These are phyloP conservation scores for Boletus coccyginus DNA, from an alignment of 768 basidiomycete species.

Conservation along the genomic window DNA sequence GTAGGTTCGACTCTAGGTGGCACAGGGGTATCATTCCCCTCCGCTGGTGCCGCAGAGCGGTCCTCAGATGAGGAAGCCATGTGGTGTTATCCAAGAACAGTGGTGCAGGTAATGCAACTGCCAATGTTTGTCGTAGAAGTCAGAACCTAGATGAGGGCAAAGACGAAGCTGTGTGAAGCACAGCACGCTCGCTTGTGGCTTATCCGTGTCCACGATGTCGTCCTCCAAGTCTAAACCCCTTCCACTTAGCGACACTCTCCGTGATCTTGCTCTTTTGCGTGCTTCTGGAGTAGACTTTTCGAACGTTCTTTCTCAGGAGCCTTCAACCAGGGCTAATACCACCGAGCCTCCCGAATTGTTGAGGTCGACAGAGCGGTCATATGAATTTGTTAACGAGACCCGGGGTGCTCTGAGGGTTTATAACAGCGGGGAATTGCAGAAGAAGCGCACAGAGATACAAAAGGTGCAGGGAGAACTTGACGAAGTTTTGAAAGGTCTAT, in stretches of 20 bases:
- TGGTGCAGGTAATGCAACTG: neutral
- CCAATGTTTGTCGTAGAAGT: neutral
- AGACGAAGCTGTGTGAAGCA: neutral
- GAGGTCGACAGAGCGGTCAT: constrained; percentile 42
- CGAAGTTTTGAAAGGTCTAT: constrained; percentile 41
- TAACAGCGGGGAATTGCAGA: constrained; percentile 46
- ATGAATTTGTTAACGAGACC: constrained; percentile 56
- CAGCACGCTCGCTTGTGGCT: neutral
- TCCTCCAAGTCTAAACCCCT: constrained; percentile 43
- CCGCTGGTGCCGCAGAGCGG: neutral
- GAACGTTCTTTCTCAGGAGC: constrained; percentile 21
- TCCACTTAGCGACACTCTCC: constrained; percentile 55
- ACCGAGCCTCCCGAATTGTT: constrained; percentile 9
- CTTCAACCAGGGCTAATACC: neutral
- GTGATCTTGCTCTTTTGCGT: constrained; percentile 70
- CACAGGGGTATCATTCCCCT: neutral
- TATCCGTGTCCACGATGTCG: constrained; percentile 12
- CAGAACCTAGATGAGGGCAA: neutral
- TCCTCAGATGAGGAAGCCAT: constrained; percentile 19
- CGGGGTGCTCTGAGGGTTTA: constrained; percentile 50
- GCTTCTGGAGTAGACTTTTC: constrained; percentile 50
- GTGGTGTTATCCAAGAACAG: neutral
- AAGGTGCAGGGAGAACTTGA: constrained; percentile 53
- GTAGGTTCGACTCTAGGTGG: constrained; percentile 9
- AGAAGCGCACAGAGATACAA: constrained; percentile 54